These are phyloP conservation scores for Cerioporus squamosus DNA, from an alignment of 1,284 basidiomycete species.

Conservation along the genomic window DNA sequence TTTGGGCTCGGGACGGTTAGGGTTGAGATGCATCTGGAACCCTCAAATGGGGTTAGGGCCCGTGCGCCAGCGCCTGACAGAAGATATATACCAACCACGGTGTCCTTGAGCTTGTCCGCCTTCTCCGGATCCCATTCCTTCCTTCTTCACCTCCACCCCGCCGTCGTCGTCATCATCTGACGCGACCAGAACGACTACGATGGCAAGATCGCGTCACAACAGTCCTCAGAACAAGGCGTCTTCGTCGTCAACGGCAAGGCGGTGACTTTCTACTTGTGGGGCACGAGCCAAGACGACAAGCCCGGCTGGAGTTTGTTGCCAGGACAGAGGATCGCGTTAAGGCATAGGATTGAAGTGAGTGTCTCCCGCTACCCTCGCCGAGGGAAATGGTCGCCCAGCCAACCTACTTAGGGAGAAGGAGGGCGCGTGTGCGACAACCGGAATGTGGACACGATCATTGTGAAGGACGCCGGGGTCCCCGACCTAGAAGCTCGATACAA, in stretches of 20 bases:
- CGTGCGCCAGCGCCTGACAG: not conserved
- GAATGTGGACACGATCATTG: conserved; percentile 26
- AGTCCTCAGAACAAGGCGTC: not conserved
- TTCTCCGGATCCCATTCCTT: too few species aligned
- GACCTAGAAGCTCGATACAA: conserved; percentile 7
- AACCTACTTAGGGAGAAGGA: conserved; percentile 21
- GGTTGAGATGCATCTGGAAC: not conserved
- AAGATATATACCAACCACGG: too few species aligned
- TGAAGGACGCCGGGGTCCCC: conserved; percentile 11
- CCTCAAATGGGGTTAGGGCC: not conserved
- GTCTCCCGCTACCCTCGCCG: too few species aligned
- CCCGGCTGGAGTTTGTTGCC: not conserved
- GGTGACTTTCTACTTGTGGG: conserved; percentile 20
- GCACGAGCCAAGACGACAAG: conserved; percentile 1
- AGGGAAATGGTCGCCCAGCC: not conserved
- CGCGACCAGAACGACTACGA: not conserved
- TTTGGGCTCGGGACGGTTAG: too few species aligned
- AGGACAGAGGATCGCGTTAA: not conserved
- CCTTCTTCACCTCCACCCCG: too few species aligned
- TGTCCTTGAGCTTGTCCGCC: too few species aligned
- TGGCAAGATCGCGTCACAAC: not conserved
- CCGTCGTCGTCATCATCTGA: too few species aligned
- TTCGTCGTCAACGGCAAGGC: conserved; percentile 10
- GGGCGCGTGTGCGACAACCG: conserved; percentile 11
- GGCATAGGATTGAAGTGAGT: conserved; percentile 10